Percentiles rank a stretch among this genome's conserved stretches.
phyloP scores from a whole-genome alignment of 176 grass and related monocot genomes.

The Chloris gayana region DNA sequence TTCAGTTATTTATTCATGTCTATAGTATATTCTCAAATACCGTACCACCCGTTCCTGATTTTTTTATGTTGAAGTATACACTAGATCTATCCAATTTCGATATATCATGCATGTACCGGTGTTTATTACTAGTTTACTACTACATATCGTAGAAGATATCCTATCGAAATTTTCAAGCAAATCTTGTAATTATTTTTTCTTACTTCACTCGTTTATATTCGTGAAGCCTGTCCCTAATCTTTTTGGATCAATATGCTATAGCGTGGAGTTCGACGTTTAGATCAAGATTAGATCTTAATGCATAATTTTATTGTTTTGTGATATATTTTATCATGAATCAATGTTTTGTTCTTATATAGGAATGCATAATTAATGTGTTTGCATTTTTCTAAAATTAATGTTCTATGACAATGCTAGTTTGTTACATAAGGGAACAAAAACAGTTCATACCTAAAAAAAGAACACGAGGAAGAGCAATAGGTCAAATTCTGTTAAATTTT shows the following conservation, averaged over 20 bases:
- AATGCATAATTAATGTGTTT: too few relatives aligned
- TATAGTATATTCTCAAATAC: background rate
- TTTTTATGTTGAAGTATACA: background rate
- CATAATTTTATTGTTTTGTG: too few relatives aligned
- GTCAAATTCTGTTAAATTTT: too few relatives aligned
- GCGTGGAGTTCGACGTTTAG: background rate
- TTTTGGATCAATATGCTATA: background rate
- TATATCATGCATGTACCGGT: background rate
- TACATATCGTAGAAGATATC: background rate
- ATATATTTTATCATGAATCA: too few relatives aligned
- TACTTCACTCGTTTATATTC: background rate
- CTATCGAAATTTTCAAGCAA: background rate
- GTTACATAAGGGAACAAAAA: too few relatives aligned
- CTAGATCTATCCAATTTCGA: background rate
- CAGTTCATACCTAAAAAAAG: too few relatives aligned
- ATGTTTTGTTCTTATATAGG: too few relatives aligned
- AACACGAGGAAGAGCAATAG: too few relatives aligned
- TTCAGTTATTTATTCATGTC: background rate
- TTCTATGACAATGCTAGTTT: too few relatives aligned
- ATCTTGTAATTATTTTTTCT: background rate
- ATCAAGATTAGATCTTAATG: too few relatives aligned
- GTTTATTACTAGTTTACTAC: background rate
- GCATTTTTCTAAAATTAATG: background rate
- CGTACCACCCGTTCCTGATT: too few relatives aligned
- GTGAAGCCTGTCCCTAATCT: background rate